A percentile compares a stretch with the other conserved stretches of the same genome.
phyloP scores from a whole-genome alignment of 495 filamentous ascomycete species.

The Amorphotheca resinae region DNA sequence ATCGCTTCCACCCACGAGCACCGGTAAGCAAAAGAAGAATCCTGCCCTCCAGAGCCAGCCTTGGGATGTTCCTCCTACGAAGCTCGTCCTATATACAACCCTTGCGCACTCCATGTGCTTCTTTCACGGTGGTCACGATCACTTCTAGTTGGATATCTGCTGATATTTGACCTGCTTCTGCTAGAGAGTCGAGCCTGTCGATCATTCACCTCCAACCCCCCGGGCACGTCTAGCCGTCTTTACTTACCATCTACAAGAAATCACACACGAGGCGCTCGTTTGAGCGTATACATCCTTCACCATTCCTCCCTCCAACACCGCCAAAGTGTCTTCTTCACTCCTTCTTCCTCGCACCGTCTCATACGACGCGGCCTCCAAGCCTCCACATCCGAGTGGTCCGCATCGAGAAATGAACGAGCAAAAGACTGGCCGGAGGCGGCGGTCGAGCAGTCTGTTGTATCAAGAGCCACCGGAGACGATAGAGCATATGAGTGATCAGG shows the following conservation, averaged over 20 bases:
- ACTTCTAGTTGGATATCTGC: background rate
- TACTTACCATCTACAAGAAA: background rate
- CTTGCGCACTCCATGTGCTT: too few relatives aligned
- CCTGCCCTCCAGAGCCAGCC: background rate
- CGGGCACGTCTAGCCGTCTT: too few relatives aligned
- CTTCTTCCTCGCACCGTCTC: slow-evolving; percentile 68
- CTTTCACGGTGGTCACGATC: too few relatives aligned
- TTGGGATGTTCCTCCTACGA: background rate
- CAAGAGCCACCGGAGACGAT: slow-evolving; percentile 87
- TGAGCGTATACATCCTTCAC: slow-evolving; percentile 10
- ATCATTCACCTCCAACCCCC: background rate
- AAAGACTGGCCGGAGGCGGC: slow-evolving; percentile 61
- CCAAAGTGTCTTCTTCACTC: slow-evolving; percentile 73
- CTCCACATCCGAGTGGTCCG: slow-evolving; percentile 35
- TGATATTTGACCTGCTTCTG: background rate
- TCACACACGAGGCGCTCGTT: slow-evolving; percentile 2
- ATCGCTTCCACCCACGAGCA: background rate
- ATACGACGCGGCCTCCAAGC: slow-evolving; percentile 64
- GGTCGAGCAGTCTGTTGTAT: slow-evolving; percentile 88
- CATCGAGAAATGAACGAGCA: slow-evolving; percentile 43
- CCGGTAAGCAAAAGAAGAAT: background rate
- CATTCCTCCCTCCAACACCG: slow-evolving; percentile 40
- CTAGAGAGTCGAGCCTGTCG: slow-evolving; percentile 1
- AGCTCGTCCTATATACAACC: too few relatives aligned
- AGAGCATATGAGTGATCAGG: slow-evolving; percentile 93